Base-by-base conservation (phyloP, 2,329 filamentous ascomycete species). In the Byssothecium circinans region DNA sequence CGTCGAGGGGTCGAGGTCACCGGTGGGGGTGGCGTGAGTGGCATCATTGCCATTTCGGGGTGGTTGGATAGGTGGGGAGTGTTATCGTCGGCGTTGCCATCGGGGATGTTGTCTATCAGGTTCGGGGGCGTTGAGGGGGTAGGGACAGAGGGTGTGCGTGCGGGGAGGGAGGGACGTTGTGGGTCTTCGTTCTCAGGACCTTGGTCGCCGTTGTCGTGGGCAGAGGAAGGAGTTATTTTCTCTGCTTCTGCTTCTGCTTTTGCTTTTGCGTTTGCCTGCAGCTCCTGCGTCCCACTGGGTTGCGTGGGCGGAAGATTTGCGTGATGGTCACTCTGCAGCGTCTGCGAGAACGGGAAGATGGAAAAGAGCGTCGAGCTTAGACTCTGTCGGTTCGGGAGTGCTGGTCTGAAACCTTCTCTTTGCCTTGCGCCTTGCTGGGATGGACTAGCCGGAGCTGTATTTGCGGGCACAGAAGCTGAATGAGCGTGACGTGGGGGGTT, bases 41-140 rank as follows among this genome's bases (percentile, higher is more conserved):
- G 60, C 62, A 70, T 65, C 58, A 69, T 62, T 8, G 64, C 49
- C 60, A 69, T 64, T 47, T 69, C 62, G 2, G 63, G 64, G 22
- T 45, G 43, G 10, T 47, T 45, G 17, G 55, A 57, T 25, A 11
- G 19, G 6, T n/a, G 29, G 30, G 7, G 46, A 41, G 0, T 57
- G 40, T 18, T 52, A 33, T 20, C 3, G 19, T 52, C 34, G 34
- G 46, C 37, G 6, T 25, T 25, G 49, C 37, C 19, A 57, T 52
- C 14, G 57, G 39, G 10, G 53, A 41, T n/a, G 49, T 38, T 27
- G 36, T 33, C 12, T 17, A 32, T 8, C 50, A 33, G 12, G 38
- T 8, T 14, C 45, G 34, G 34, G 15, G 33, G 22, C n/a, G 45
- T 35, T 17, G 20, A 22, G 11, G 42, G 30, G 17, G 14, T n/a